These are phyloP conservation scores for Phytophthora idaei DNA, from an alignment of 352 stramenopile species.

Conservation along the genomic window DNA sequence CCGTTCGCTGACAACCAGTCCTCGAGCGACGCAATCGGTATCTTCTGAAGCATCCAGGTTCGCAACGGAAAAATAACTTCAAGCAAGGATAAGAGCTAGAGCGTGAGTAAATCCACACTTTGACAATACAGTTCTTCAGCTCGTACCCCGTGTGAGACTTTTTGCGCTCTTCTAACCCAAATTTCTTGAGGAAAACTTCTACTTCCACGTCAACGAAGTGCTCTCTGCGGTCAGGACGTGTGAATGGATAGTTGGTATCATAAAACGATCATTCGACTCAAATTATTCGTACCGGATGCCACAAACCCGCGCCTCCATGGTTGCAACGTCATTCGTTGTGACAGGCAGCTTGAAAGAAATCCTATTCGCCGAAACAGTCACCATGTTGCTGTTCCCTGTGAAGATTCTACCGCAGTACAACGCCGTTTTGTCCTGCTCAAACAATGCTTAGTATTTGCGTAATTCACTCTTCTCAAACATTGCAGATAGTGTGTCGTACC, in stretches of 20 bases:
- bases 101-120: background rate
- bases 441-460: background rate
- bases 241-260: background rate
- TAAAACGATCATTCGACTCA: background rate
- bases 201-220: background rate
- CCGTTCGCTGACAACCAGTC: background rate
- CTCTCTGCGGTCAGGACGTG: background rate
- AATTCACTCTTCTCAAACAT: background rate
- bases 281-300: conserved; percentile 39
- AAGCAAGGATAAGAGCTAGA: background rate
- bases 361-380: background rate
- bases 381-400: conserved; percentile 53
- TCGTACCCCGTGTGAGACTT: background rate
- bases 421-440: conserved; percentile 53
- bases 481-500: background rate
- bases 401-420: conserved; percentile 62
- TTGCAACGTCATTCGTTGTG: conserved; percentile 46
- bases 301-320: conserved; percentile 49
- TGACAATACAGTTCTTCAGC: background rate
- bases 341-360: conserved; percentile 42
- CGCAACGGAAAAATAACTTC: background rate
- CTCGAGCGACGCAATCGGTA: background rate
- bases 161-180: background rate
- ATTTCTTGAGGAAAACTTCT: background rate
- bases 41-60: background rate